Evolutionary conservation across 257 asterid species (phyloP).

Genomic region (Ligustrum vulgare): DNA sequence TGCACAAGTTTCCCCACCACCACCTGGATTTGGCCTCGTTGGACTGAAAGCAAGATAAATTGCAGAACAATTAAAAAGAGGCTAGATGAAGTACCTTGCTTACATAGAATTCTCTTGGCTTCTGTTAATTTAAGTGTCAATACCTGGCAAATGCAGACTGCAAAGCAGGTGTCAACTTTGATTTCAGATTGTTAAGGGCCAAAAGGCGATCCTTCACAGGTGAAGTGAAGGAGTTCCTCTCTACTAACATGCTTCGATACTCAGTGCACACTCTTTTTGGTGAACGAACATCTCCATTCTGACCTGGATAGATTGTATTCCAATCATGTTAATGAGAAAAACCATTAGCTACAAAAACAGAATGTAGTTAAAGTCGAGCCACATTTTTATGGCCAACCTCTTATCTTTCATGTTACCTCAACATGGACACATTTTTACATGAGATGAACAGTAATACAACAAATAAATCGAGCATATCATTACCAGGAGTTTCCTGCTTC

Average conservation of each 20-base stretch:
- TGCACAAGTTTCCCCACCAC: conserved; percentile 98
- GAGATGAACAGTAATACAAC: conserved; percentile 8
- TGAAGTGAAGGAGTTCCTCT: conserved; percentile 91
- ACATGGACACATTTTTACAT: neutral
- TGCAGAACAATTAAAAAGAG: conserved; percentile 11
- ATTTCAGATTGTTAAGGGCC: conserved; percentile 68
- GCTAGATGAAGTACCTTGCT: neutral
- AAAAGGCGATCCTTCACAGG: conserved; percentile 92
- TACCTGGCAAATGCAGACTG: conserved; percentile 98
- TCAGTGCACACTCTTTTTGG: conserved; percentile 82
- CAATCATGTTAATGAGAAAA: neutral
- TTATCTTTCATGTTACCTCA: neutral
- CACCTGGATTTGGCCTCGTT: conserved; percentile 92
- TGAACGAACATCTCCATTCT: conserved; percentile 77
- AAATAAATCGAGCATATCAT: conserved; percentile 18
- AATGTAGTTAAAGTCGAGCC: neutral
- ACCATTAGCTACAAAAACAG: neutral
- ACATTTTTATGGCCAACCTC: neutral
- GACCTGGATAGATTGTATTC: conserved; percentile 54
- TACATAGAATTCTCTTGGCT: neutral
- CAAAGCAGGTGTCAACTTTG: conserved; percentile 78
- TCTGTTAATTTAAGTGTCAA: conserved; percentile 12
- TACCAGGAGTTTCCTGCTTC: conserved; percentile 72
- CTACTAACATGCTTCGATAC: conserved; percentile 83
- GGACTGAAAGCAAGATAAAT: conserved; percentile 62